Base-by-base conservation (phyloP, 2,329 filamentous ascomycete genomes). In the Stagonosporopsis vannaccii region DNA sequence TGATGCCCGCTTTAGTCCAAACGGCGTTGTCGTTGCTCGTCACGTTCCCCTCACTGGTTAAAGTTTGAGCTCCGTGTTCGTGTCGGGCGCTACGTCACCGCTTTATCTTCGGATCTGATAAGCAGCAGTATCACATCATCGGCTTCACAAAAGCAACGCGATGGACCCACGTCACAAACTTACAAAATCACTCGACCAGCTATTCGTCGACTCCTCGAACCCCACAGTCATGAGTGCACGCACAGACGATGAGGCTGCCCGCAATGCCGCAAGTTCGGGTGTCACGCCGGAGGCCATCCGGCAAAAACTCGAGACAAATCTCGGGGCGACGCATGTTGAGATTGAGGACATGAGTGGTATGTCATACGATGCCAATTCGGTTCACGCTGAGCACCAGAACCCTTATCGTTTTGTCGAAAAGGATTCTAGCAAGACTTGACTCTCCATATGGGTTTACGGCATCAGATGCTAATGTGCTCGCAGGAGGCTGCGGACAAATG, bases 271-370 rank as follows among this genome's bases (percentile, higher is more conserved):
- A 44, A 81, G 81, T 30, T 75, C 74, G 3, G 83, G 83, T 61
- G 88, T 97, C 70, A 94, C 92, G 39, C 87, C 92, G 58, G 86
- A 87, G 33, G 84, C 82, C 44, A 82, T 98, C 51, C 87, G 84
- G 71, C 79, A 80, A 39, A 90, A 89, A 57, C 83, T 97, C 65
- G 84, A 82, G 33, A 81, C 89, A 66, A 86, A 87, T 62, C 82
- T 97, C 51, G 83, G 86, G 54, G 92, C 92, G 20, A 82, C 84
- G 25, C 86, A 96, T 79, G 92, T 97, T 61, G 88, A 95, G 69
- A 92, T 97, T 66, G 90, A 91, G 62, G 94, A 98, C 79, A 87
- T 96, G 82, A 97, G 92, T 62, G 94, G 93, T 96, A 85, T 7
- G 32, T 53, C 9, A 17, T 48, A 22, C 20, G 12, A 20, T n/a